Evolutionary conservation across 192 early-diverging fungal species (phyloP).

Genomic region (Linderina pennispora): DNA sequence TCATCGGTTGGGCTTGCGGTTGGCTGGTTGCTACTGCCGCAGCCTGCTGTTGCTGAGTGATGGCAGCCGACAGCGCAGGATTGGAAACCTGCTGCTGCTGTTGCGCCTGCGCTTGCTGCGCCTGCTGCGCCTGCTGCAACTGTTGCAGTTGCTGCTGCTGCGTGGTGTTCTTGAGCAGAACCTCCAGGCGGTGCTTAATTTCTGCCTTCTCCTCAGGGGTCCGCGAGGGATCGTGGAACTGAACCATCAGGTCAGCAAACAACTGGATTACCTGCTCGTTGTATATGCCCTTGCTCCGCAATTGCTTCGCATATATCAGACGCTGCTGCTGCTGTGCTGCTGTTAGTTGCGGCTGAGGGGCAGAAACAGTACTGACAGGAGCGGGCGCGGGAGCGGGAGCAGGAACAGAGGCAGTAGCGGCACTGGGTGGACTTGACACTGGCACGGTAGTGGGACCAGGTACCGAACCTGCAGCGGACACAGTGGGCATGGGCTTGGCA

Average conservation of each 20-base stretch:
- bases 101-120: neutral
- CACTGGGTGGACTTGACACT: neutral
- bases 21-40: conserved; percentile 5
- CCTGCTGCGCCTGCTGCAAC: neutral
- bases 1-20: neutral
- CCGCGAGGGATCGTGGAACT: conserved; percentile 5
- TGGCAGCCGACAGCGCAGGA: conserved; percentile 3
- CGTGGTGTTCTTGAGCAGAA: neutral
- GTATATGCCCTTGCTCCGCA: conserved; percentile 12
- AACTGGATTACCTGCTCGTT: conserved; percentile 3
- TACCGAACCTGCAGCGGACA: neutral
- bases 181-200: conserved; percentile 1
- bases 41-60: conserved; percentile 2
- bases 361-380: neutral
- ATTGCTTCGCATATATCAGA: neutral
- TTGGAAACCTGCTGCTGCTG: too few relatives aligned
- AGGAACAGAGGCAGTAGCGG: neutral
- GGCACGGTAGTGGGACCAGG: neutral
- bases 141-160: neutral
- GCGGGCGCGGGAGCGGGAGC: neutral
- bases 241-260: neutral
- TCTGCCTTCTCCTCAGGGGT: conserved; percentile 5
- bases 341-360: conserved; percentile 1
- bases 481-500: conserved; percentile 7
- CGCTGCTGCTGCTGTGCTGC: neutral